Evolutionary conservation across 1,284 basidiomycete genomes (phyloP), one percentile per base, ranked within the genome.

Genomic region (Cutaneotrichosporon curvatum): DNA sequence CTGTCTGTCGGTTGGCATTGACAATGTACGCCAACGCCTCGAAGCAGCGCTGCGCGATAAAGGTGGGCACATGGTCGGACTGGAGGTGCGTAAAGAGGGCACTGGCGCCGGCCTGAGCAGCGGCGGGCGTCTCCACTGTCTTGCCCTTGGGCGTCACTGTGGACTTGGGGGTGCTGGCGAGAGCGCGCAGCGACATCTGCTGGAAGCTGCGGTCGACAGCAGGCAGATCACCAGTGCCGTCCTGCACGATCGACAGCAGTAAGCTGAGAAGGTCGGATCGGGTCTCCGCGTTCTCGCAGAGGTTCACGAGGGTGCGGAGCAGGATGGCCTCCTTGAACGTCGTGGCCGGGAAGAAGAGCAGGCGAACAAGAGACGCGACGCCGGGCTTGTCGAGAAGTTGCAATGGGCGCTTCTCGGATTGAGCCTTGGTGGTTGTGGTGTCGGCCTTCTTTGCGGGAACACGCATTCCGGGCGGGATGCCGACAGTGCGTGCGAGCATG

Each of bases 261-360:
- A 96, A 78, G 63, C 90, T 92, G 74, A 98, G 86, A 22, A 98
- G 77, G 60, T 99, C 95, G 3, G 81, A 82, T 18, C 94, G 81
- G 2, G 92, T 94, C 66, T 86, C 89, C 2, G 81, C 76, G 67
- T 99, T 98, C 73, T 98, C 91, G 70, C 91, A 97, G 4, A 99
- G 77, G 66, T 98, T 94, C 55, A 88, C 84, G 22, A 99, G 81
- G 2, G 97, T 85, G 66, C 87, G 86, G 72, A 90, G 87, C 18
- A 99, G 77, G 19, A 85, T 75, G 33, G 81, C 85, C 73, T 90
- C 88, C 71, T 83, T 83, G 52, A 89, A 76, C 34, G 91, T 83
- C 59, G 96, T 87, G 3, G 30, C 18, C 6, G 94, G 95, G 78
- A 92, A 96, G 78, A 97, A 98, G 18, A 99, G 80, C 8, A 98